phyloP scores from a whole-genome alignment of 176 grass and related monocot genomes.

The Phyllostachys edulis region DNA sequence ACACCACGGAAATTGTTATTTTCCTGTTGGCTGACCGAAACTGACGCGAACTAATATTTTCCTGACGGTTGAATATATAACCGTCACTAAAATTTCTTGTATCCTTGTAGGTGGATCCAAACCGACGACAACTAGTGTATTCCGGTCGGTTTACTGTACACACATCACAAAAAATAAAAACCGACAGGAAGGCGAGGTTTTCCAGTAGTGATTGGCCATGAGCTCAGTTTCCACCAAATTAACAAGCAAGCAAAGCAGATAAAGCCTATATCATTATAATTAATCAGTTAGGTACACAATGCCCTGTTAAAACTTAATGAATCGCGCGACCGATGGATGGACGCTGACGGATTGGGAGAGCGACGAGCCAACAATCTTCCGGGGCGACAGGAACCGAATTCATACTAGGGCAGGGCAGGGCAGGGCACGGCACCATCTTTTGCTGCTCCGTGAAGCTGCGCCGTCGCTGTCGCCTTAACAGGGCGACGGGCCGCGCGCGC shows the following conservation, averaged over 20 bases:
- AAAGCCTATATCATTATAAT: background rate
- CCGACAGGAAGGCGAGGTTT: no score
- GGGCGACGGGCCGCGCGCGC: background rate
- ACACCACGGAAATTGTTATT: no score
- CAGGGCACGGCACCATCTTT: background rate
- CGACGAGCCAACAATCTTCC: slow-evolving; percentile 32
- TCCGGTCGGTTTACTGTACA: no score
- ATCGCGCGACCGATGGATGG: background rate
- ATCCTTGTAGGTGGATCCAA: no score
- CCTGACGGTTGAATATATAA: no score
- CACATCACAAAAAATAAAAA: no score
- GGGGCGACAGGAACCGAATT: slow-evolving; percentile 23
- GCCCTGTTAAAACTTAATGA: slow-evolving; percentile 20
- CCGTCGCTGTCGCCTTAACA: slow-evolving; percentile 1
- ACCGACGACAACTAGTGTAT: no score
- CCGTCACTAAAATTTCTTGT: no score
- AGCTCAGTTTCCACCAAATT: background rate
- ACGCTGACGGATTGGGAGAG: background rate
- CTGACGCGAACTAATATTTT: no score
- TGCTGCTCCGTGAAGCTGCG: background rate
- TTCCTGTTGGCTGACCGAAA: no score
- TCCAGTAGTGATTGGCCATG: background rate
- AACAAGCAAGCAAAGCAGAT: background rate
- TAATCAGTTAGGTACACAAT: slow-evolving; percentile 22
- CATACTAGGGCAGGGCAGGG: background rate